Percentiles rank a stretch among this genome's conserved stretches.
phyloP scores from a whole-genome alignment of 495 filamentous ascomycete species.

The Aspergillus sclerotioniger region DNA sequence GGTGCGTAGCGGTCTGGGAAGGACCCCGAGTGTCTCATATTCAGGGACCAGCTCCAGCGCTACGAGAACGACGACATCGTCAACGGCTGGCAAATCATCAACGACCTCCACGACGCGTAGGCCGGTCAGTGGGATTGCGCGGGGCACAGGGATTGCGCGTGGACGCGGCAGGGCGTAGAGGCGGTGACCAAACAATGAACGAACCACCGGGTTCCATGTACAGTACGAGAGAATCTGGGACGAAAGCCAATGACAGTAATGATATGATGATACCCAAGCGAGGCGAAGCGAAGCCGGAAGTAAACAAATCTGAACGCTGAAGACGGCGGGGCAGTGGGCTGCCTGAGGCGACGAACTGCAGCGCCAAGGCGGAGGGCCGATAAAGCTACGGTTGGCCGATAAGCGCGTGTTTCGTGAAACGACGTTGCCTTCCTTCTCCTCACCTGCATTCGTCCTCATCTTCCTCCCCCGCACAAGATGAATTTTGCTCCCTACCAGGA shows the following conservation, averaged over 20 bases:
- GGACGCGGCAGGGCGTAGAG: slow-evolving; percentile 33
- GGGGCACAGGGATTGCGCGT: slow-evolving; percentile 44
- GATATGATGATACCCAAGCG: slow-evolving; percentile 14
- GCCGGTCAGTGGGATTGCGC: slow-evolving; percentile 49
- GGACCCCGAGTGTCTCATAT: slow-evolving; percentile 39
- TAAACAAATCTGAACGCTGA: too few species aligned
- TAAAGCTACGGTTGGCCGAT: slow-evolving; percentile 21
- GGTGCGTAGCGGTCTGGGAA: slow-evolving; percentile 48
- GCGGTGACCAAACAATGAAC: neutral
- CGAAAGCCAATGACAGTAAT: slow-evolving; percentile 26
- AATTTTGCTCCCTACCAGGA: slow-evolving; percentile 97
- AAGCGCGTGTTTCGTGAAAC: neutral
- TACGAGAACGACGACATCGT: slow-evolving; percentile 26
- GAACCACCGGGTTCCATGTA: neutral
- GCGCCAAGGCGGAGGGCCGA: slow-evolving; percentile 19
- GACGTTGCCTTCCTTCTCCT: neutral
- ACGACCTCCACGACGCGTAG: slow-evolving; percentile 43
- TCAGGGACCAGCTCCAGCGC: slow-evolving; percentile 23
- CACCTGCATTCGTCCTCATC: neutral
- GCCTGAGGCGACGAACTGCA: slow-evolving; percentile 21
- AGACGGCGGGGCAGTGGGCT: neutral
- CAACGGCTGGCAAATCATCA: slow-evolving; percentile 20
- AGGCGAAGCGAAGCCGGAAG: too few species aligned
- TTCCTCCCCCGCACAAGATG: slow-evolving; percentile 46
- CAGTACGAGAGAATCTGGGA: slow-evolving; percentile 14